A percentile compares a stretch with the other conserved stretches of the same genome.
Conservation (phyloP, 2,329 filamentous ascomycete genomes). For the Fusarium foetens region DNA sequence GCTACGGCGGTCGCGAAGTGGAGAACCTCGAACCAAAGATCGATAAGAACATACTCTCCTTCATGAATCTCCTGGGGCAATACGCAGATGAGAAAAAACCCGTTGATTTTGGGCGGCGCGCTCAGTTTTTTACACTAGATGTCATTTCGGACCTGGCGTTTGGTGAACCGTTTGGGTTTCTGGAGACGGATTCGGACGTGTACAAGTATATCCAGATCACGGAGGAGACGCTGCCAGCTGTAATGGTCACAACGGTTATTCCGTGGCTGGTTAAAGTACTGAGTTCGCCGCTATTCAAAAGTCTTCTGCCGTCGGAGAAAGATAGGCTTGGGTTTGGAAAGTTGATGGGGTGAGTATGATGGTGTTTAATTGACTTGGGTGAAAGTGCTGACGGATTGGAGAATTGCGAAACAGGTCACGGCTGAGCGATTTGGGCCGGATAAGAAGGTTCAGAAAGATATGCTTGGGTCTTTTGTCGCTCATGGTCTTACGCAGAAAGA, state of each 20-base stretch:
- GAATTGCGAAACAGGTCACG: constrained; percentile 45
- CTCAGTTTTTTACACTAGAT: constrained; percentile 64
- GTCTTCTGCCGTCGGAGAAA: constrained; percentile 53
- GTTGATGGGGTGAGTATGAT: constrained; percentile 55
- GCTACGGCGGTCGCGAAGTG: constrained; percentile 66
- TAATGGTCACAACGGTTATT: constrained; percentile 56
- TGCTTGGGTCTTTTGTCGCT: constrained; percentile 48
- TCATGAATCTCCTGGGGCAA: constrained; percentile 51
- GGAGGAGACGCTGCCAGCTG: constrained; percentile 54
- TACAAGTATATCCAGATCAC: constrained; percentile 59
- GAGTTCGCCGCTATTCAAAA: constrained; percentile 53
- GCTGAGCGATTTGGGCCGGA: constrained; percentile 43
- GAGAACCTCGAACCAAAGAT: constrained; percentile 59
- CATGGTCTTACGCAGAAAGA: constrained; percentile 43
- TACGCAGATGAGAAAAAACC: constrained; percentile 15
- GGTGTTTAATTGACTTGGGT: neutral
- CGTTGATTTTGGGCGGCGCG: constrained; percentile 57
- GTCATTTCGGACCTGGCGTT: constrained; percentile 63
- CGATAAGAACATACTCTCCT: constrained; percentile 57
- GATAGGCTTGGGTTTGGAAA: constrained; percentile 53
- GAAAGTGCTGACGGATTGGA: neutral
- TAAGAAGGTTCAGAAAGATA: constrained; percentile 44
- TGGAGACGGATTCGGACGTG: constrained; percentile 57
- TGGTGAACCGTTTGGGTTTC: constrained; percentile 58
- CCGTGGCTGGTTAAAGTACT: constrained; percentile 55